These are phyloP conservation scores for Nothophytophthora sp. DNA, from an alignment of 352 stramenopile species.

Conservation along the genomic window DNA sequence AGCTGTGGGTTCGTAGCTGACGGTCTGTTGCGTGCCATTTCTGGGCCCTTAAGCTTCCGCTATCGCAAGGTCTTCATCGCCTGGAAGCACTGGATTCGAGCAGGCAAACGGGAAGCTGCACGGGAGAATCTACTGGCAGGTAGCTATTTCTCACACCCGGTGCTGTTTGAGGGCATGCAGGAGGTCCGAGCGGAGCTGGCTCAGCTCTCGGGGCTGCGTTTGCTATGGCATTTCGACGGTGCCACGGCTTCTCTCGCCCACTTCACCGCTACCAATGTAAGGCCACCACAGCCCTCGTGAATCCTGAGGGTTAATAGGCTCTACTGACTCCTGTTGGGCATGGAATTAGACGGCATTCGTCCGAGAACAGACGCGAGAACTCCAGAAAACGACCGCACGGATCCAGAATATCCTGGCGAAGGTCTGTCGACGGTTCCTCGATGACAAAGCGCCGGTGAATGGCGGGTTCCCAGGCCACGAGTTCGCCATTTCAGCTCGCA, in stretches of 20 bases:
- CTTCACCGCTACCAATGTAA: slow-evolving; percentile 43
- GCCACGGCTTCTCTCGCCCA: slow-evolving; percentile 24
- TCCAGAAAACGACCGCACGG: slow-evolving; percentile 16
- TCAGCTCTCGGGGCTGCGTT: slow-evolving; percentile 27
- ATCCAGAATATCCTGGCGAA: slow-evolving; percentile 43
- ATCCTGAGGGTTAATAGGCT: neutral
- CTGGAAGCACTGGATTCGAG: slow-evolving; percentile 59
- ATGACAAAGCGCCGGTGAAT: slow-evolving; percentile 33
- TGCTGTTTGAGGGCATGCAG: slow-evolving; percentile 36
- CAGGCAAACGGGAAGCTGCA: slow-evolving; percentile 41
- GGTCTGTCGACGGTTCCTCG: slow-evolving; percentile 40
- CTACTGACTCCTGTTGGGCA: neutral
- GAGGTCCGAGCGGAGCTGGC: slow-evolving; percentile 30
- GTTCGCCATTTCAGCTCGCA: slow-evolving; percentile 52
- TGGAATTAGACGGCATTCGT: slow-evolving; percentile 9
- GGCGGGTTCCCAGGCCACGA: slow-evolving; percentile 50
- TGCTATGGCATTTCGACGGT: slow-evolving; percentile 56
- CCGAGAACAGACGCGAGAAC: slow-evolving; percentile 21
- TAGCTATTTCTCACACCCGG: slow-evolving; percentile 53
- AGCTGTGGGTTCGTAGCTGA: neutral
- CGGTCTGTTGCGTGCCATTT: neutral
- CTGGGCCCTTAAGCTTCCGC: slow-evolving; percentile 57
- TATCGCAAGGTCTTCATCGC: slow-evolving; percentile 65
- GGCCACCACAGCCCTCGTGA: slow-evolving; percentile 2
- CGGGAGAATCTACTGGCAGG: slow-evolving; percentile 38